Evolutionary conservation across 2,329 filamentous ascomycete genomes (phyloP), one percentile per base, ranked within the genome.

Genomic region (Claviceps capensis): DNA sequence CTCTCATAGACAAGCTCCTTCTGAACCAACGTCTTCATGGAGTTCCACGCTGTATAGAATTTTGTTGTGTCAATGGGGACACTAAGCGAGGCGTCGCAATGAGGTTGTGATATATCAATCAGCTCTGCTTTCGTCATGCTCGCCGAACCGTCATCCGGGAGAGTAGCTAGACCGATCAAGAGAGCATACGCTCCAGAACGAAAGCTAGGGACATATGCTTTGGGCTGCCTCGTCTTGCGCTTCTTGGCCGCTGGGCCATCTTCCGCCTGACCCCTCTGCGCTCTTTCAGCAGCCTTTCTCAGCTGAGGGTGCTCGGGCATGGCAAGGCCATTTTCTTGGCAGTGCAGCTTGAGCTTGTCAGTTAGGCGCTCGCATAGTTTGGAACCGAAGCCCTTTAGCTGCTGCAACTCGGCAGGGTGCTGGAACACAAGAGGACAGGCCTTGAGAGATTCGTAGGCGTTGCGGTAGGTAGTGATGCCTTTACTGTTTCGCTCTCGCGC

Each of bases 41-140:
- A 88, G 60, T 79, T 85, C 86, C 86, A 93, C 0, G 87, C 87
- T 0, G 86, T 91, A 59, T 87, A 86, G 59, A 79, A 86, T 52
- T 82, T 85, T 11, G 75, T 82, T 0, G 84, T 72, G 51, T 87
- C 83, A 42, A 70, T 73, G 0, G 85, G 82, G 0, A 77, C 79
- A 0, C 77, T 83, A 59, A 88, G 89, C 0, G 85, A 89, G 2
- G 82, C 69, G 61, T 90, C 85, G 59, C 83, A 88, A 63, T 86
- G 73, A 6, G 78, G 78, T 60, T 91, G 84, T 1, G 86, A 85
- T 13, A 75, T 69, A 54, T 82, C 79, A 46, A 89, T 83, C 2
- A 89, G 67, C 52, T 86, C 76, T 6, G 73, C 62, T 63, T 89
- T 91, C 9, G 81, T 79, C 66, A 91, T 68, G 3, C 82, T 79